Conservation (phyloP, 176 grass and related monocot species). For the Saccharum officinarum region DNA sequence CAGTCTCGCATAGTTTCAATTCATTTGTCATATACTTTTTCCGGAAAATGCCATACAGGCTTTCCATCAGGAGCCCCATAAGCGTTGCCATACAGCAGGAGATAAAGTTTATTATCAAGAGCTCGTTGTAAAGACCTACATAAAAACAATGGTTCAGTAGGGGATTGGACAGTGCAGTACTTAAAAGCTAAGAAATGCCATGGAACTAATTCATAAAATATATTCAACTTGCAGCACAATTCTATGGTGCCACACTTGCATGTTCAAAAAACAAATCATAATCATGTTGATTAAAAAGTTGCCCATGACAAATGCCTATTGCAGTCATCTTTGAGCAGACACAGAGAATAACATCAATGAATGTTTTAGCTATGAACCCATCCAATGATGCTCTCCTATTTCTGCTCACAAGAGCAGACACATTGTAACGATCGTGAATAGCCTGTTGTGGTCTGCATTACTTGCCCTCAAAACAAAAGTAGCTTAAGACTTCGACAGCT, state of each 20-base stretch:
- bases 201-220: background rate
- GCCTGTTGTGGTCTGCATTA: background rate
- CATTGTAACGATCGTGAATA: background rate
- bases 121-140: conserved; percentile 87
- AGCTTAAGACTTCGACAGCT: background rate
- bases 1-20: conserved; percentile 71
- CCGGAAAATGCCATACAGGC: conserved; percentile 90
- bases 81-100: conserved; percentile 73
- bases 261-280: background rate
- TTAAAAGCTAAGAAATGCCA: background rate
- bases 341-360: background rate
- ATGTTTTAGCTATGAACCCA: background rate
- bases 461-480: background rate
- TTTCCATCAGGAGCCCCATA: conserved; percentile 65
- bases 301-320: background rate
- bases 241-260: background rate
- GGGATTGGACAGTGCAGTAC: background rate
- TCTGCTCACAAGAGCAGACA: background rate
- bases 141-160: conserved; percentile 18
- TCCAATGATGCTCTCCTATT: background rate
- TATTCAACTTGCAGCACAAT: conserved; percentile 1
- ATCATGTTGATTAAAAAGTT: background rate
- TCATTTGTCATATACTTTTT: conserved; percentile 95
- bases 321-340: background rate
- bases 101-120: conserved; percentile 90